A percentile compares a stretch with the other conserved stretches of the same genome.
phyloP scores from a whole-genome alignment of 345 rosid genomes.

The Eucalyptus rudis region DNA sequence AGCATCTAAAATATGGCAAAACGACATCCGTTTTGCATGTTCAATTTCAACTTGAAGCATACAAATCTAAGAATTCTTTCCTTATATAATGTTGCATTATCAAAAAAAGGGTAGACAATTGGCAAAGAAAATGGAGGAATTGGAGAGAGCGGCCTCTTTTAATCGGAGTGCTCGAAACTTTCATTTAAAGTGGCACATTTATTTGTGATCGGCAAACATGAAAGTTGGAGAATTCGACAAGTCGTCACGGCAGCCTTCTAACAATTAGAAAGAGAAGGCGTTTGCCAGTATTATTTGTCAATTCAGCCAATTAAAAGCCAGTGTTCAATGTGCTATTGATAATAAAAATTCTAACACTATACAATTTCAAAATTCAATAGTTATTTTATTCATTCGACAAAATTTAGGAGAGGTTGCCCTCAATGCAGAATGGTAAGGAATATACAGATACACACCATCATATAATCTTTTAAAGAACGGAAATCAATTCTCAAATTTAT shows the following conservation, averaged over 20 bases:
- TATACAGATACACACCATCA: not conserved
- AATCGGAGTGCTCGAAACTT: not conserved
- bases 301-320: not conserved
- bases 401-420: not conserved
- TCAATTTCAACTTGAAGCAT: too few relatives aligned
- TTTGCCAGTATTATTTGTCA: not conserved
- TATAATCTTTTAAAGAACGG: not conserved
- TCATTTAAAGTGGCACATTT: not conserved
- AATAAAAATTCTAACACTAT: too few relatives aligned
- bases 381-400: too few relatives aligned
- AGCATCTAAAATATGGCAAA: not conserved
- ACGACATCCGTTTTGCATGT: not conserved
- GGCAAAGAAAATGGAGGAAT: too few relatives aligned
- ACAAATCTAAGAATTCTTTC: too few relatives aligned
- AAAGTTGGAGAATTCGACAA: not conserved
- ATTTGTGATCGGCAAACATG: not conserved
- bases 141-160: too few relatives aligned
- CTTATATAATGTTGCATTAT: too few relatives aligned
- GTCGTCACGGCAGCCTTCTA: not conserved
- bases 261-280: not conserved
- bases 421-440: not conserved
- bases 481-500: not conserved
- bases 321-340: not conserved
- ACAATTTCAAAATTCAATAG: too few relatives aligned
- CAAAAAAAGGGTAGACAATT: too few relatives aligned